Evolutionary conservation across 129 eudicot genomes (phyloP).

Genomic region (Logfia minima): DNA sequence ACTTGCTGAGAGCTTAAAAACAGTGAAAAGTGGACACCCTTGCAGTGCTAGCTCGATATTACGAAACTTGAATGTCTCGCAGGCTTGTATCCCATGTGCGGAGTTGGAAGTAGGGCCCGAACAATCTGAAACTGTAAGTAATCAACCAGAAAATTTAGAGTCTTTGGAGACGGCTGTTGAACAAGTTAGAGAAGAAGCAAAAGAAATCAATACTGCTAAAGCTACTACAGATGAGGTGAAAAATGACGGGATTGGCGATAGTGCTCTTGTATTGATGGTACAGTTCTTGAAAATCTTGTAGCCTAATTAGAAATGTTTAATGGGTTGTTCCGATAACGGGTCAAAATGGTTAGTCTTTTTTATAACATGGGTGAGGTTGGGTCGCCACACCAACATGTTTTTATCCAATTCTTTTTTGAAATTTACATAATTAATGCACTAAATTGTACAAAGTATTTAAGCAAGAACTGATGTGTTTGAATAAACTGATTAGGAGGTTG

Average conservation of each 20-base stretch:
- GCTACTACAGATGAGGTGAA: slow-evolving; percentile 63
- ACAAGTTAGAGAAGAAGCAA: slow-evolving; percentile 73
- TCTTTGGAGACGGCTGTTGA: slow-evolving; percentile 59
- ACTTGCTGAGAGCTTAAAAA: slow-evolving; percentile 59
- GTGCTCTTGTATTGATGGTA: slow-evolving; percentile 68
- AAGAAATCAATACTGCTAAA: slow-evolving; percentile 61
- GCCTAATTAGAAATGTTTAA: background rate
- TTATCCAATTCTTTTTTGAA: no score
- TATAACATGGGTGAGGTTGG: background rate
- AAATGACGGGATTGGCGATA: slow-evolving; percentile 76
- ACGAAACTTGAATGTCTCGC: slow-evolving; percentile 58
- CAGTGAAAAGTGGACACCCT: slow-evolving; percentile 47
- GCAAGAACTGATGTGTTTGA: no score
- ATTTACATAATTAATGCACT: no score
- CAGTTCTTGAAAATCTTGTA: slow-evolving; percentile 20
- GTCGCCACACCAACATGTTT: background rate
- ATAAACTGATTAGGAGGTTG: no score
- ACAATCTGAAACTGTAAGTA: slow-evolving; percentile 24
- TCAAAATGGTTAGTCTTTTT: background rate
- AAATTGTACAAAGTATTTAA: no score
- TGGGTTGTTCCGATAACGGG: background rate
- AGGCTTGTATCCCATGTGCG: slow-evolving; percentile 26
- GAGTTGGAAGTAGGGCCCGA: slow-evolving; percentile 33
- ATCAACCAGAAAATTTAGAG: slow-evolving; percentile 45
- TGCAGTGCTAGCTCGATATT: slow-evolving; percentile 85